Percentiles rank a stretch among this genome's conserved stretches.
phyloP scores from a whole-genome alignment of 805 yeast species.

The Schizosaccharomyces osmophilus region DNA sequence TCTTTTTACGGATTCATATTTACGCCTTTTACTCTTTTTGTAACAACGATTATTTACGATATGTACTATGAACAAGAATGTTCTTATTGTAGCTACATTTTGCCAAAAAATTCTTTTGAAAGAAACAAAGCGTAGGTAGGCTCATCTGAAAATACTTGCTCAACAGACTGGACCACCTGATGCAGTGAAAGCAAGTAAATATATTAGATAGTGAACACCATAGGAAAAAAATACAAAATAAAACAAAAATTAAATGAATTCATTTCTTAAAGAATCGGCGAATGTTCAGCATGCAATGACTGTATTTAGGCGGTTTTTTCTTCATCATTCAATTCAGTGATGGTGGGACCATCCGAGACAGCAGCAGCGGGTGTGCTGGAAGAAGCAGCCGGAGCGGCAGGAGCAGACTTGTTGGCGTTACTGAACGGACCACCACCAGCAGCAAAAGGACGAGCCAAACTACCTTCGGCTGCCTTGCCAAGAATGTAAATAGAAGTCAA shows the following conservation, averaged over 20 bases:
- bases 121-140: no score
- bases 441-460: slow-evolving; percentile 89
- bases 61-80: no score
- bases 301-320: background rate
- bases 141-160: no score
- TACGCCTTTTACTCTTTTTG: no score
- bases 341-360: background rate
- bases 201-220: background rate
- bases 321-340: background rate
- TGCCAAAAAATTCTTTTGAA: no score
- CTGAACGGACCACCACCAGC: slow-evolving; percentile 56
- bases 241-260: background rate
- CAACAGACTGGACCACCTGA: no score
- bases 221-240: background rate
- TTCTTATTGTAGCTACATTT: no score
- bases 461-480: slow-evolving; percentile 63
- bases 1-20: no score
- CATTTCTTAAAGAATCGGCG: background rate
- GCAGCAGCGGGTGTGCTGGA: background rate
- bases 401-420: slow-evolving; percentile 17
- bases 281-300: background rate
- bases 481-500: slow-evolving; percentile 76
- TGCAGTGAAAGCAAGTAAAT: no score
- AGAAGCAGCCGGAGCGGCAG: background rate
- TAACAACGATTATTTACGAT: no score